Percentiles rank a stretch among this genome's conserved stretches.
These are phyloP conservation scores for Platismatia glauca DNA, from an alignment of 495 filamentous ascomycete species.

Conservation along the genomic window DNA sequence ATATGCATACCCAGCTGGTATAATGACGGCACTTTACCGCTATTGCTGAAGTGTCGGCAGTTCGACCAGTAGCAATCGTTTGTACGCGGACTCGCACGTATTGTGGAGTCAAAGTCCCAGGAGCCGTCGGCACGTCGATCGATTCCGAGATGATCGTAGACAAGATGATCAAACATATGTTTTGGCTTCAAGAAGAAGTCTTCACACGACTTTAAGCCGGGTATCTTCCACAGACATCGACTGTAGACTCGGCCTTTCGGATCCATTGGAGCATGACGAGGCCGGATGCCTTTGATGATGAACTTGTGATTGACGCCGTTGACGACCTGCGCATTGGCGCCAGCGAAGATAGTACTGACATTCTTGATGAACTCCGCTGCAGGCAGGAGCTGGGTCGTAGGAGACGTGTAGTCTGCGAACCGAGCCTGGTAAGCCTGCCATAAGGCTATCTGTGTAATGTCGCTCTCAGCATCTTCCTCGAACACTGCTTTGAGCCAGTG, in stretches of 20 bases:
- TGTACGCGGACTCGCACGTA: slow-evolving; percentile 8
- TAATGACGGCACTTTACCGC: slow-evolving; percentile 33
- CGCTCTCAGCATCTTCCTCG: slow-evolving; percentile 70
- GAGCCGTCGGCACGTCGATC: slow-evolving; percentile 41
- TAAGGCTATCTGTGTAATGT: slow-evolving; percentile 90
- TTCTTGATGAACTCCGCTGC: slow-evolving; percentile 97
- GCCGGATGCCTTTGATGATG: slow-evolving; percentile 86
- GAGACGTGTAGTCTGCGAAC: slow-evolving; percentile 48
- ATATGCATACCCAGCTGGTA: slow-evolving; percentile 48
- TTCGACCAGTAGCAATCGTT: slow-evolving; percentile 48
- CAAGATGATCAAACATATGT: slow-evolving; percentile 66
- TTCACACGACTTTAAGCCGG: slow-evolving; percentile 44
- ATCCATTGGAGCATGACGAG: slow-evolving; percentile 65
- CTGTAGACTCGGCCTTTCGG: slow-evolving; percentile 50
- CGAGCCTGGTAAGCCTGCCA: slow-evolving; percentile 94
- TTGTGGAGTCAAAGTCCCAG: slow-evolving; percentile 8
- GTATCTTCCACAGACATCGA: slow-evolving; percentile 48
- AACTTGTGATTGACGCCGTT: slow-evolving; percentile 55
- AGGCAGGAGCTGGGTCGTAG: slow-evolving; percentile 55
- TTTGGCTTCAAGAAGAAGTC: slow-evolving; percentile 50
- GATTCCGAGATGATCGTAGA: slow-evolving; percentile 58
- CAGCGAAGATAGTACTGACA: slow-evolving; percentile 68
- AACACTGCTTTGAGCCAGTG: slow-evolving; percentile 64
- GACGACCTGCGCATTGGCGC: slow-evolving; percentile 75
- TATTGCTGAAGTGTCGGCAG: slow-evolving; percentile 38